Evolutionary conservation across 495 filamentous ascomycete genomes (phyloP).

Genomic region (Penicillium atrosanguineum): DNA sequence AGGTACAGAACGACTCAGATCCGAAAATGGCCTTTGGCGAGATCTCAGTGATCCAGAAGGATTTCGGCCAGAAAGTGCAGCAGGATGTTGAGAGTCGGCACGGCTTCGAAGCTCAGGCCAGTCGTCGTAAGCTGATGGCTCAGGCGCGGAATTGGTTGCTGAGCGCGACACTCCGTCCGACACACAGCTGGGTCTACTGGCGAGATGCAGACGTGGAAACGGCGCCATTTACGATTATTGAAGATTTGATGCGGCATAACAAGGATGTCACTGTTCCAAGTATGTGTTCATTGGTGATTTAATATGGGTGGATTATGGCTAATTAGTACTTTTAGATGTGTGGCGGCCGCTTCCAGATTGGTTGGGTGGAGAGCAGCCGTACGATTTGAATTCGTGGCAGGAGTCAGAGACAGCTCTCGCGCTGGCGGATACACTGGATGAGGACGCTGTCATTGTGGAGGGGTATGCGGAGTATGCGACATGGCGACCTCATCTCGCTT

Average conservation of each 20-base stretch:
- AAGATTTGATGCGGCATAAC: conserved; percentile 98
- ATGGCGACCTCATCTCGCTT: conserved; percentile 96
- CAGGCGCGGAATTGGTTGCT: conserved; percentile 97
- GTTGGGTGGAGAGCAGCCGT: conserved; percentile 98
- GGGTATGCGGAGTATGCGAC: conserved; percentile 99
- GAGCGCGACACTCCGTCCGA: conserved; percentile 88
- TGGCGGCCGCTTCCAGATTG: conserved; percentile 98
- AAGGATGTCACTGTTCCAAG: conserved; percentile 99
- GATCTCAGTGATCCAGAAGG: conserved; percentile 97
- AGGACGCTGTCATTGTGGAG: conserved; percentile 99
- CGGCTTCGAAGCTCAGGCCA: conserved; percentile 95
- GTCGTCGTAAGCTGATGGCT: conserved; percentile 93
- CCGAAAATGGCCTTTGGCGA: conserved; percentile 85
- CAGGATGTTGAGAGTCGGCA: conserved; percentile 98
- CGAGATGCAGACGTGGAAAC: conserved; percentile 98
- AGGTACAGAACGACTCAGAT: conserved; percentile 77
- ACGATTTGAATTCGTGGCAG: conserved; percentile 99
- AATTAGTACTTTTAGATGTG: conserved; percentile 62
- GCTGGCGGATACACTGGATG: conserved; percentile 91
- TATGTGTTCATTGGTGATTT: conserved; percentile 51
- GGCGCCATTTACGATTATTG: conserved; percentile 90
- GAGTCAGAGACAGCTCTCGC: conserved; percentile 96
- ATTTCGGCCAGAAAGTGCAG: conserved; percentile 97
- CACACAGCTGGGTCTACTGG: conserved; percentile 99
- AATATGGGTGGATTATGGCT: neutral